Evolutionary conservation across 495 filamentous ascomycete species (phyloP), one percentile per base, ranked within the genome.

Genomic region (Penicillium parvum): DNA sequence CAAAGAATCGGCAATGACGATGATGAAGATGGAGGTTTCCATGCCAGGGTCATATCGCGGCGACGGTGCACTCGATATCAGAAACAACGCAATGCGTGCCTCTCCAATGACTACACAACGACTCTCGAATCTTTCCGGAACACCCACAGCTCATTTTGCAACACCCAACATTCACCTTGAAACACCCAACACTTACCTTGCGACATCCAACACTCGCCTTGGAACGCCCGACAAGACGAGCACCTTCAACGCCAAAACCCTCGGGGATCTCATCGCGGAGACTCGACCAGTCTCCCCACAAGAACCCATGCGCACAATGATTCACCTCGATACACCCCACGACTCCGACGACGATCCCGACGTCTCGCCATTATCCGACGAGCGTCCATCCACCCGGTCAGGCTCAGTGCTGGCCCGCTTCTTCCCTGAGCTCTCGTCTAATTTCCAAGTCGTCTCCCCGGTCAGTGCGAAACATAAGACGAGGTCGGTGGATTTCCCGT

Each of bases 381-480:
- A 44, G 12, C 37, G 37, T 8, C 52, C 53, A 10, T 33, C 48
- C 9, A 47, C 25, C 4, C 37, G 32, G n/a, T 40, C 45, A 10
- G 29, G 38, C 17, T 37, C 21, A 22, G 49, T 28, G 1, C 28
- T 61, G 51, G 38, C 44, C 43, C 63, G 58, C 9, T 67, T 63
- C 27, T 64, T 63, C 40, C 61, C 65, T 7, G 62, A 67, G 32
- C 38, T 65, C 0, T 57, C 55, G 5, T 57, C 57, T 0, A 57
- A 61, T 22, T 57, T 67, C 36, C 44, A 52, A 3, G 17, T 64
- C 10, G 44, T 57, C n/a, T 61, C 66, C 27, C 49, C 51, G 11
- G 32, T 44, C 7, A 35, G 41, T 7, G 22, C 27, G 27, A 32
- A 49, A 11, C 32, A 9, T 16, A 50, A 36, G n/a, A 32, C 36